Conservation (phyloP, 495 filamentous ascomycete genomes). For the Lasiosphaeriaceae sp. region DNA sequence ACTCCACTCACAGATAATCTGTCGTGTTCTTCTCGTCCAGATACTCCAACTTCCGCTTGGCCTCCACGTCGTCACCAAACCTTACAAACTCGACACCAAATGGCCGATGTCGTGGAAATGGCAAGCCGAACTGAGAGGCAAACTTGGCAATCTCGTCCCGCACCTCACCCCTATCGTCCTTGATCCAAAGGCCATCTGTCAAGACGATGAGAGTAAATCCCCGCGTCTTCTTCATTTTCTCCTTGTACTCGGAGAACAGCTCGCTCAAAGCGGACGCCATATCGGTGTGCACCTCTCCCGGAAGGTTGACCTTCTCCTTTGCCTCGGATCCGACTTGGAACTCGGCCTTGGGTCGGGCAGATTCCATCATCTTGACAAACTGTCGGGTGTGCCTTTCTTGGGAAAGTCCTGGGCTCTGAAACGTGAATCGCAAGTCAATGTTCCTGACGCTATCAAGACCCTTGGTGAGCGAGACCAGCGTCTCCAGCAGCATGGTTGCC, state of each 20-base stretch:
- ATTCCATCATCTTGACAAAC: not conserved
- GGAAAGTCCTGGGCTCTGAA: not conserved
- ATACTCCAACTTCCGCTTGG: not conserved
- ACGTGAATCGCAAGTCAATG: too few species aligned
- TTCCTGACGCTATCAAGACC: not conserved
- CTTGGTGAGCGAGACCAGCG: not conserved
- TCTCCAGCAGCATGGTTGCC: conserved; percentile 1
- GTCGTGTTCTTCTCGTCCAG: not conserved
- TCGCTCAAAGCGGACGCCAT: conserved; percentile 1
- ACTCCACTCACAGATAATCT: not conserved
- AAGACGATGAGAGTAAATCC: conserved; percentile 1
- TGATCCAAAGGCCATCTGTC: not conserved
- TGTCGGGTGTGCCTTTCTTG: not conserved
- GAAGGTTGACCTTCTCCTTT: not conserved
- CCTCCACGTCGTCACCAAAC: not conserved
- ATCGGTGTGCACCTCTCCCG: not conserved
- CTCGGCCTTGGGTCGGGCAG: not conserved
- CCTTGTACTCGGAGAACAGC: conserved; percentile 2
- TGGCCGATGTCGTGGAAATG: conserved; percentile 1
- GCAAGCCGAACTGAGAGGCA: not conserved
- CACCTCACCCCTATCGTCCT: too few species aligned
- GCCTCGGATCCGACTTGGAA: not conserved
- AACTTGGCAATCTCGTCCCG: not conserved
- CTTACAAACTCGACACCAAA: conserved; percentile 4
- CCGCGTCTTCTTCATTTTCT: conserved; percentile 1